Conservation (phyloP, 495 filamentous ascomycete species). For the Trypethelium eluteriae region DNA sequence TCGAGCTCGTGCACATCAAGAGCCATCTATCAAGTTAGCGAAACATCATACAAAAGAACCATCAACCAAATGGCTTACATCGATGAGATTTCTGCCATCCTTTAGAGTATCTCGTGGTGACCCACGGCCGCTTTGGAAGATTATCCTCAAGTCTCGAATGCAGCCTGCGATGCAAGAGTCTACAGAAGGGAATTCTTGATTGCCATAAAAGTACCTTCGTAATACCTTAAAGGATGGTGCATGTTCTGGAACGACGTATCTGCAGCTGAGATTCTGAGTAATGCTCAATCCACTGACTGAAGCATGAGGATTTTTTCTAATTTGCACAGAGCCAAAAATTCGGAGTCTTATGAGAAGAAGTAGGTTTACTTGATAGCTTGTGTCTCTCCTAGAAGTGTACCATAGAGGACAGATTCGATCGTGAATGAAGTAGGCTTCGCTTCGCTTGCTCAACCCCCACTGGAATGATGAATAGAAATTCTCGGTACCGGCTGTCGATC, state of each 20-base stretch:
- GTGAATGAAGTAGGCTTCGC: conserved; percentile 2
- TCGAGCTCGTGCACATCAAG: background rate
- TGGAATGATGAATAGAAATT: background rate
- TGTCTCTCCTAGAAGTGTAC: conserved; percentile 3
- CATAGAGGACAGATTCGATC: conserved; percentile 2
- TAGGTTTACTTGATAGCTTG: conserved; percentile 1
- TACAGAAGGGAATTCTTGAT: background rate
- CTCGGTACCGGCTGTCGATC: background rate
- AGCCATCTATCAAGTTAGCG: conserved; percentile 6
- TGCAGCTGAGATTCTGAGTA: conserved; percentile 6
- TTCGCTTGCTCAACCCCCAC: background rate
- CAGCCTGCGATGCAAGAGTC: background rate
- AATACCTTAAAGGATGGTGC: background rate
- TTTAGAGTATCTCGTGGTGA: background rate
- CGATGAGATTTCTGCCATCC: background rate
- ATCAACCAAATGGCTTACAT: background rate
- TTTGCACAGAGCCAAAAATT: background rate
- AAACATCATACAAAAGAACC: background rate
- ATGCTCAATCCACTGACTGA: background rate
- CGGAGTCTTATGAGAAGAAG: background rate
- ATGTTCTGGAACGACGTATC: background rate
- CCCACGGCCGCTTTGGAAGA: background rate
- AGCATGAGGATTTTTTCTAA: background rate
- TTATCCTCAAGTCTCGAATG: conserved; percentile 1
- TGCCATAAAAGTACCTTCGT: background rate